phyloP scores from a whole-genome alignment of 345 rosid genomes.

The Carallia brachiata region DNA sequence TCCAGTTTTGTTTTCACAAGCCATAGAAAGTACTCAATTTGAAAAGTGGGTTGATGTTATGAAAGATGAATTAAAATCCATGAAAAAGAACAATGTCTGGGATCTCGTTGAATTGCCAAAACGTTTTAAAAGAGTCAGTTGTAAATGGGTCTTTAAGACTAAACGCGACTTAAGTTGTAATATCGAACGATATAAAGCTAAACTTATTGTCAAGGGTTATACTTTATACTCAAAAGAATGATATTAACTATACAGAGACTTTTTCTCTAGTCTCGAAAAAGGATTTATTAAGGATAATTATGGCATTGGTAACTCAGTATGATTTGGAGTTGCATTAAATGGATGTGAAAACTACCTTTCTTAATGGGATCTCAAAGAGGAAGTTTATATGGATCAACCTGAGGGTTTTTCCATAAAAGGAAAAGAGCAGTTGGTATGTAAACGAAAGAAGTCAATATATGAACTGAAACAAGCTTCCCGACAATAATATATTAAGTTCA shows the following conservation, averaged over 20 bases:
- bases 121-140: background rate
- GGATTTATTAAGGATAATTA: background rate
- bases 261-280: background rate
- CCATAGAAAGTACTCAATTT: constrained; percentile 8
- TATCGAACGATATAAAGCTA: background rate
- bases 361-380: no score
- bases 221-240: background rate
- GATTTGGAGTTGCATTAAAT: no score
- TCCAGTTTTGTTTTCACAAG: constrained; percentile 1
- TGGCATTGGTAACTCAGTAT: no score
- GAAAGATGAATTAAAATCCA: constrained; percentile 16
- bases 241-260: background rate
- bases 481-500: no score
- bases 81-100: background rate
- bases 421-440: no score
- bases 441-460: no score
- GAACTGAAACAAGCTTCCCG: no score
- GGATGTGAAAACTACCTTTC: no score
- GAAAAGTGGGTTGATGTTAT: constrained; percentile 1
- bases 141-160: constrained; percentile 9
- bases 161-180: background rate
- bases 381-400: no score
- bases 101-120: constrained; percentile 3
- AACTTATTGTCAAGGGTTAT: background rate
- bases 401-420: no score